Conservation (phyloP, 2,329 filamentous ascomycete genomes). For the Lecanosticta acicola region DNA sequence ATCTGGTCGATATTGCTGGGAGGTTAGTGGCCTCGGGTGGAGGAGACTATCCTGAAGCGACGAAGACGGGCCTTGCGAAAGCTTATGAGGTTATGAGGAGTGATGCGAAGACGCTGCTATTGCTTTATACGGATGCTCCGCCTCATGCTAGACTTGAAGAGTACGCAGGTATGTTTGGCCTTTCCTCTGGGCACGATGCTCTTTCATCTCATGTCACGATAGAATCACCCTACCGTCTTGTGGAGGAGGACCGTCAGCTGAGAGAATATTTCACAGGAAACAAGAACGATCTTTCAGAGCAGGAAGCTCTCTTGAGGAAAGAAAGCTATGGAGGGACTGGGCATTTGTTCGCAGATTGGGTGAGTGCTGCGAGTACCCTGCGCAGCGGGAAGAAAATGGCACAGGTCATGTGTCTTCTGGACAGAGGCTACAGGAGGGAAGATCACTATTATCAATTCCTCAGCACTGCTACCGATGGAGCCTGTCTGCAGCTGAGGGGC, state of each 20-base stretch:
- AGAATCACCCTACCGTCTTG: neutral
- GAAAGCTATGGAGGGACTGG: constrained; percentile 11
- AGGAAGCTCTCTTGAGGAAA: constrained; percentile 2
- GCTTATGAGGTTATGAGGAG: constrained; percentile 12
- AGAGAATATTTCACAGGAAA: neutral
- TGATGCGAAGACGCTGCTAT: constrained; percentile 10
- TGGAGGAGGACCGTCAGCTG: neutral
- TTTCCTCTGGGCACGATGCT: too few species aligned
- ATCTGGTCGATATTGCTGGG: constrained; percentile 5
- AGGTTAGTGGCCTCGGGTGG: constrained; percentile 3
- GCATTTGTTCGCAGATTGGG: constrained; percentile 11
- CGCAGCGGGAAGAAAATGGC: constrained; percentile 8
- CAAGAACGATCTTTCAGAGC: constrained; percentile 1
- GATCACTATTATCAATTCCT: constrained; percentile 1
- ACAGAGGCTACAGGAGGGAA: neutral
- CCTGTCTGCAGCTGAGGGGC: neutral
- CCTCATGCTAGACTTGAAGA: constrained; percentile 6
- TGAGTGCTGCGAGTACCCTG: constrained; percentile 5
- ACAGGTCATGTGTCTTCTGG: constrained; percentile 10
- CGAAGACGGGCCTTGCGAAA: constrained; percentile 14
- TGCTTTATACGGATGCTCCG: constrained; percentile 12
- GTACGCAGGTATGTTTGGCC: neutral
- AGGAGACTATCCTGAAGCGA: constrained; percentile 9
- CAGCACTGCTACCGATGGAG: neutral
- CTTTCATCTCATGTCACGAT: too few species aligned